Conservation (phyloP, 2,329 filamentous ascomycete genomes). For the Diaporthe citri region DNA sequence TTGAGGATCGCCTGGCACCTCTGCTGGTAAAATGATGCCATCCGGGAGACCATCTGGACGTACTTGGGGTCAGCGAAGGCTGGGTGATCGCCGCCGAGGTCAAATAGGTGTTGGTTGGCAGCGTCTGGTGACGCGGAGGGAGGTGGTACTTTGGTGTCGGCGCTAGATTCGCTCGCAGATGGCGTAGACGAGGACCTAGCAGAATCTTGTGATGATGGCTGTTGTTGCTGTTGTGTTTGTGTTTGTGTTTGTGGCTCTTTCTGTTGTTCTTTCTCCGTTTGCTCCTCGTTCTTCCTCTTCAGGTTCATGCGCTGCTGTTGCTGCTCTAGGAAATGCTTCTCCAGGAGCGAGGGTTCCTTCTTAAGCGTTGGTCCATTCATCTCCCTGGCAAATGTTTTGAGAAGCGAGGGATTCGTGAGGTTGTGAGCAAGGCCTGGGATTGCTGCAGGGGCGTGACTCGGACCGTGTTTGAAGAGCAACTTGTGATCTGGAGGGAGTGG, state of each 20-base stretch:
- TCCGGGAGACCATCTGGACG: slow-evolving; percentile 60
- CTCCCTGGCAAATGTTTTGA: slow-evolving; percentile 44
- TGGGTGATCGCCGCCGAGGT: slow-evolving; percentile 30
- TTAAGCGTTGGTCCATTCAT: slow-evolving; percentile 39
- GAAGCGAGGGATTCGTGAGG: slow-evolving; percentile 38
- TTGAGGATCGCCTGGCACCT: slow-evolving; percentile 60
- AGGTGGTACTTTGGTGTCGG: slow-evolving; percentile 36
- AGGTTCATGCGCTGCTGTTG: slow-evolving; percentile 28
- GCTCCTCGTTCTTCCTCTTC: slow-evolving; percentile 20
- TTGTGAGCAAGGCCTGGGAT: slow-evolving; percentile 24
- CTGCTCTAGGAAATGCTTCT: slow-evolving; percentile 38
- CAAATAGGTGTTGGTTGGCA: slow-evolving; percentile 30
- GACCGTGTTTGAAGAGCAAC: slow-evolving; percentile 46
- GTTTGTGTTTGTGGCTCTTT: slow-evolving; percentile 34
- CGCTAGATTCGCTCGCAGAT: slow-evolving; percentile 32
- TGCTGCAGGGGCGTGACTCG: slow-evolving; percentile 31
- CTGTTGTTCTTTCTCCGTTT: slow-evolving; percentile 33
- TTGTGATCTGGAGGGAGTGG: slow-evolving; percentile 56
- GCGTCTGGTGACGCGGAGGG: slow-evolving; percentile 16
- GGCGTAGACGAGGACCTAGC: slow-evolving; percentile 33
- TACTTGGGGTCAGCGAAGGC: slow-evolving; percentile 54
- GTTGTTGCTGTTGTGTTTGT: slow-evolving; percentile 32
- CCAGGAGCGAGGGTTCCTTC: slow-evolving; percentile 38
- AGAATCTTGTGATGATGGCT: slow-evolving; percentile 19
- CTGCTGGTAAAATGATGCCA: slow-evolving; percentile 63